Evolutionary conservation across 1,284 basidiomycete species (phyloP).

Genomic region (Porogramme epimiltina): DNA sequence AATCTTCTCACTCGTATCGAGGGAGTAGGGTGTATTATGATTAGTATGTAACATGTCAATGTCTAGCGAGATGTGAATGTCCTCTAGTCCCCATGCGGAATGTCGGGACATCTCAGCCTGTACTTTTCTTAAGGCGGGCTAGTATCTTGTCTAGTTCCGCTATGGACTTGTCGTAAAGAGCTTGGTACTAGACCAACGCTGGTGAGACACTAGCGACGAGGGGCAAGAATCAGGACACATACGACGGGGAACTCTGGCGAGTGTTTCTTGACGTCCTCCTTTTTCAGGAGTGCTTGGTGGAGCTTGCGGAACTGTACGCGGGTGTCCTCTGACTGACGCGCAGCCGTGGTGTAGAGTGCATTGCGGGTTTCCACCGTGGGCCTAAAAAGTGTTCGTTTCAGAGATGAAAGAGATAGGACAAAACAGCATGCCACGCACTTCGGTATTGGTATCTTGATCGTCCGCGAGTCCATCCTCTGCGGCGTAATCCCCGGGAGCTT

Average conservation of each 20-base stretch:
- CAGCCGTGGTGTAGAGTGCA: conserved; percentile 53
- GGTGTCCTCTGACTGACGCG: conserved; percentile 70
- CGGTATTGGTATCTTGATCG: conserved; percentile 76
- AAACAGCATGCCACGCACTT: conserved; percentile 47
- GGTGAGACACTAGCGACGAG: background rate
- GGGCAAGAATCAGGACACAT: conserved; percentile 2
- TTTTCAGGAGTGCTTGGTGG: conserved; percentile 65
- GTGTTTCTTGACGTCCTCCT: conserved; percentile 66
- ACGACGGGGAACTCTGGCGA: conserved; percentile 46
- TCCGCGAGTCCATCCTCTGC: conserved; percentile 66
- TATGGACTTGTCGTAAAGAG: conserved; percentile 61
- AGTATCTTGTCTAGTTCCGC: conserved; percentile 67
- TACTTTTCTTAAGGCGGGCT: conserved; percentile 61
- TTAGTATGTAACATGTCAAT: too few species aligned
- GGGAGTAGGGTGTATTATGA: too few species aligned
- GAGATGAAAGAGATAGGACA: background rate
- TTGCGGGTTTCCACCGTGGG: conserved; percentile 73
- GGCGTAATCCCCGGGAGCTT: conserved; percentile 72
- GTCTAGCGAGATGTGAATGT: background rate
- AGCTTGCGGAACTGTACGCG: conserved; percentile 72
- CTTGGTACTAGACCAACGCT: conserved; percentile 59
- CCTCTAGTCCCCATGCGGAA: too few species aligned
- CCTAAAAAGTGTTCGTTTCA: conserved; percentile 38
- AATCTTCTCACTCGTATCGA: too few species aligned
- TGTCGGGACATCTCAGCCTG: conserved; percentile 28